Base-by-base conservation (phyloP, 1,284 basidiomycete genomes). In the Sporisorium graminicola region DNA sequence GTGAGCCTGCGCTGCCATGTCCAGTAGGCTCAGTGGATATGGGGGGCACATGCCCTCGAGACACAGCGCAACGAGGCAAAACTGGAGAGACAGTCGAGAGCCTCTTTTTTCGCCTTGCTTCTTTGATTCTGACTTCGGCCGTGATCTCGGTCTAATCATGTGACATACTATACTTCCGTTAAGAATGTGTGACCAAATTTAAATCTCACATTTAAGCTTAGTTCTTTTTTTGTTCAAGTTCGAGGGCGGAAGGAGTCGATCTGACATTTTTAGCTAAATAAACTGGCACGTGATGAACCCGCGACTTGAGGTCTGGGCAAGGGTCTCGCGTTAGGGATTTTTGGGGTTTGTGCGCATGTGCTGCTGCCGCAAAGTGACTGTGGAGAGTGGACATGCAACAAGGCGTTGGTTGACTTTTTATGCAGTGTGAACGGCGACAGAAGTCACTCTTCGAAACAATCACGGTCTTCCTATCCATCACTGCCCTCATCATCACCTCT, bases 291-390 rank as follows among this genome's bases (percentile, higher is more conserved):
- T 58, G 57, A 58, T 58, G 47, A 8, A 40, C 26, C 57, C 57
- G 57, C 57, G 57, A 50, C 47, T 44, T 26, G 52, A 31, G 10
- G 12, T 18, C 5, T 20, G 5, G 22, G 29, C 22, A n/a, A 58
- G 57, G 47, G 37, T 58, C 57, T 58, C 57, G 57, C 57, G 57
- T 58, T 58, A 18, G 50, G 18, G 18, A 46, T 12, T 40, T 37
- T 49, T 47, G 46, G 18, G 47, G 18, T 20, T 47, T 13, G n/a
- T 56, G 54, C 43, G 50, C 50, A 22, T 33, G 16, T 49, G 27
- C 47, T 49, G 47, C 46, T 49, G 47, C 47, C n/a, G 27, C 47
- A 27, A 12, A 10, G 55, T 58, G 56, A 57, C 31, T 57, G 56
- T 18, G 46, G 46, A 47, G 46, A 49, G 56, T 12, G 22, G n/a